These are phyloP conservation scores for Fusarium lyarnte DNA, from an alignment of 2,329 filamentous ascomycete genomes.

Conservation along the genomic window DNA sequence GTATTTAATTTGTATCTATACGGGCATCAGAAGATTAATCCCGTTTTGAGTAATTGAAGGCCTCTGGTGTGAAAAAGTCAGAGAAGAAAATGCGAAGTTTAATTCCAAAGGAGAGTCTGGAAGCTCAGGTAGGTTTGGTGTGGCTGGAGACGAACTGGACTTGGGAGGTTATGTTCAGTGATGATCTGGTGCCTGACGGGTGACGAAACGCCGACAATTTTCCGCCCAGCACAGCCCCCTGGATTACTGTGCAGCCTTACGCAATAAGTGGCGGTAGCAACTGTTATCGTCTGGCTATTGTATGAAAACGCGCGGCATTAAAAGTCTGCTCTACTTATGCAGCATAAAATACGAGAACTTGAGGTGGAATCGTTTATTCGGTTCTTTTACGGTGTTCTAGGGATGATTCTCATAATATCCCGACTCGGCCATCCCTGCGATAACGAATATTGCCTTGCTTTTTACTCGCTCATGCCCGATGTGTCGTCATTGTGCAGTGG, in stretches of 20 bases:
- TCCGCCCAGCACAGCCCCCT: conserved; percentile 47
- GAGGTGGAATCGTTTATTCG: background rate
- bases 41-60: conserved; percentile 9
- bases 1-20: conserved; percentile 31
- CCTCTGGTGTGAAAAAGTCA: conserved; percentile 15
- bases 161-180: conserved; percentile 37
- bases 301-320: conserved; percentile 25
- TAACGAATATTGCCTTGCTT: conserved; percentile 22
- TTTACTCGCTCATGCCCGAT: conserved; percentile 9
- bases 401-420: background rate
- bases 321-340: conserved; percentile 4
- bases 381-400: background rate
- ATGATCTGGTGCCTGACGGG: conserved; percentile 48
- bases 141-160: conserved; percentile 41
- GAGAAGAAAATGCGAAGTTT: conserved; percentile 39
- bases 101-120: conserved; percentile 32
- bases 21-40: conserved; percentile 41
- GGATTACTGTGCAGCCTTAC: conserved; percentile 41
- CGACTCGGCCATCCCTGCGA: background rate
- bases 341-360: background rate
- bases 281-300: conserved; percentile 2
- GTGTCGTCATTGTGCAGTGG: conserved; percentile 43
- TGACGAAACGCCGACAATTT: conserved; percentile 51
- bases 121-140: conserved; percentile 39
- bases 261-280: conserved; percentile 37